A percentile compares a stretch with the other conserved stretches of the same genome.
Conservation (phyloP, 1,284 basidiomycete species). For the Stygiomarasmius scandens region DNA sequence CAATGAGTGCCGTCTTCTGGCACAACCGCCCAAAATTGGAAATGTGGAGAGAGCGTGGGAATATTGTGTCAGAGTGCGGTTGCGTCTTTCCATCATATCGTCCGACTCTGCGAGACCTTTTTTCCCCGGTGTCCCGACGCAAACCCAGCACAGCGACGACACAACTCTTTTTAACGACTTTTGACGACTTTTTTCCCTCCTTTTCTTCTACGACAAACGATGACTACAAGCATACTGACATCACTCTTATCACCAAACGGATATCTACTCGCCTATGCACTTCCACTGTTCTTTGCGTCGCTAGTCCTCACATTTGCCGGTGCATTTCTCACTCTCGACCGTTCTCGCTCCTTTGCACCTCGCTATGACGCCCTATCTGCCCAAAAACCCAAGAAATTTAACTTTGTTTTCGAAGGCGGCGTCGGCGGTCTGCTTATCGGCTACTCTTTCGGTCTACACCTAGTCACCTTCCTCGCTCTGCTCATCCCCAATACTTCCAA, state of each 20-base stretch:
- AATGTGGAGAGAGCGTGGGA: too few species aligned
- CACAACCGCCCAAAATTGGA: too few species aligned
- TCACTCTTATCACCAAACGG: constrained; percentile 31
- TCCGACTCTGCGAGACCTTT: too few species aligned
- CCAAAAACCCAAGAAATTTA: constrained; percentile 34
- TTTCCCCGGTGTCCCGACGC: too few species aligned
- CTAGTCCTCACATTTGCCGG: constrained; percentile 60
- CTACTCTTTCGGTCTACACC: constrained; percentile 61
- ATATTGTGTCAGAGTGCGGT: too few species aligned
- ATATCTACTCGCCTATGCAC: constrained; percentile 53
- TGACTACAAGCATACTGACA: background rate
- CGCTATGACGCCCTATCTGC: constrained; percentile 43
- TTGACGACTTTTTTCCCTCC: background rate
- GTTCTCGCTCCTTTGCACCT: constrained; percentile 61
- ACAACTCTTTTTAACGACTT: too few species aligned
- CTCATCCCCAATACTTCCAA: constrained; percentile 49
- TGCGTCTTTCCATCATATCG: too few species aligned
- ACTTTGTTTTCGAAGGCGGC: constrained; percentile 52
- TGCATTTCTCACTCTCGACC: constrained; percentile 68
- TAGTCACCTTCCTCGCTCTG: constrained; percentile 60
- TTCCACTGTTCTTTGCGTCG: constrained; percentile 57
- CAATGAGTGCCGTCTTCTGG: too few species aligned
- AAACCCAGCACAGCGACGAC: too few species aligned
- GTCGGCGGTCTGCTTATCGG: constrained; percentile 61
- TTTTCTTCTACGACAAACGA: background rate